A percentile compares a stretch with the other conserved stretches of the same genome.
phyloP scores from a whole-genome alignment of 2,329 filamentous ascomycete genomes.

The Ceratocystis destructans region DNA sequence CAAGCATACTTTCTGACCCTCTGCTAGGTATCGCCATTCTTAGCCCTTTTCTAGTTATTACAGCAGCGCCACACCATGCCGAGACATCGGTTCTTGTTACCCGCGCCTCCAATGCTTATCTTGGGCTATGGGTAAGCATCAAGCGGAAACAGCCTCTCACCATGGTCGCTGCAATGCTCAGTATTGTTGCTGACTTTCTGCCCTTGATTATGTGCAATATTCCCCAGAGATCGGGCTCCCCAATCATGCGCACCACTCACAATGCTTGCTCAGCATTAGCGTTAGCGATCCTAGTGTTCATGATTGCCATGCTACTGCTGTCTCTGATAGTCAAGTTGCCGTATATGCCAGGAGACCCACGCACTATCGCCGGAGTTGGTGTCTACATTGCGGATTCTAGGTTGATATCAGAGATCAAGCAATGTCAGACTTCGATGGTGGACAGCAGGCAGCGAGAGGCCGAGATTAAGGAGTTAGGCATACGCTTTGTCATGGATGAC shows the following conservation, averaged over 20 bases:
- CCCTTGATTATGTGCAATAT: constrained; percentile 17
- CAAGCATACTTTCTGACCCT: not conserved
- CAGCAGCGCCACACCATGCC: constrained; percentile 13
- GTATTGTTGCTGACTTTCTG: constrained; percentile 13
- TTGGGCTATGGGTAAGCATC: constrained; percentile 13
- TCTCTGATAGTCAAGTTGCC: constrained; percentile 15
- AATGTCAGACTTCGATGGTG: constrained; percentile 12
- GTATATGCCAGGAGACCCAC: constrained; percentile 17
- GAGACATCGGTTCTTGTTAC: constrained; percentile 12
- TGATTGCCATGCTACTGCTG: constrained; percentile 13
- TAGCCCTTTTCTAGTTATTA: constrained; percentile 22
- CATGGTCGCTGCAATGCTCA: not conserved
- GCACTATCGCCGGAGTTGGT: constrained; percentile 15
- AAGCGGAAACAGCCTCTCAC: constrained; percentile 8
- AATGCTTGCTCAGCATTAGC: constrained; percentile 6
- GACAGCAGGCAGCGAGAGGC: constrained; percentile 2
- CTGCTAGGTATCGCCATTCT: constrained; percentile 19
- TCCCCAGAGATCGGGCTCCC: constrained; percentile 8
- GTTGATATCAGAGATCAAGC: constrained; percentile 7
- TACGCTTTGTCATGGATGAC: constrained; percentile 4
- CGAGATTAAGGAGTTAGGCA: not conserved
- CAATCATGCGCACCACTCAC: constrained; percentile 4
- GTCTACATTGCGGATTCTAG: constrained; percentile 16
- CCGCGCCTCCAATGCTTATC: constrained; percentile 15
- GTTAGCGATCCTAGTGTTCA: constrained; percentile 15